These are phyloP conservation scores for Xylaria castorea DNA, from an alignment of 495 filamentous ascomycete genomes.

Conservation along the genomic window DNA sequence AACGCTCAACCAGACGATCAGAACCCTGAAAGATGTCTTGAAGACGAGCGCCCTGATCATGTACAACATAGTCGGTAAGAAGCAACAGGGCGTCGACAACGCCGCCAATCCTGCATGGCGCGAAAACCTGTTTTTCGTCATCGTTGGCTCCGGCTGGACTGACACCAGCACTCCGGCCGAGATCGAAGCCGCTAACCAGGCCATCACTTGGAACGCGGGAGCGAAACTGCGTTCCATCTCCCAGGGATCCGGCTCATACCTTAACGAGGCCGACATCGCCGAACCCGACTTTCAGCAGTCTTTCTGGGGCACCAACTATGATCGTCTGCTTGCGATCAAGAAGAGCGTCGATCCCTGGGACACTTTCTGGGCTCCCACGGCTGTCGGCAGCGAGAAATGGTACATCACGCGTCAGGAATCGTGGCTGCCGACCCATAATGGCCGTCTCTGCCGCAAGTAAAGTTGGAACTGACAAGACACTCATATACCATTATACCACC, in stretches of 20 bases:
- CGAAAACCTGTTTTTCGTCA: conserved; percentile 47
- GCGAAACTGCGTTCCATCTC: conserved; percentile 48
- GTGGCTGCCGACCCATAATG: conserved; percentile 30
- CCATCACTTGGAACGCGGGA: conserved; percentile 58
- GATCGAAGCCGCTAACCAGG: conserved; percentile 49
- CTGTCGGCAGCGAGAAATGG: conserved; percentile 59
- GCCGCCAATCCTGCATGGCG: conserved; percentile 51
- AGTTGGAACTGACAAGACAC: no score
- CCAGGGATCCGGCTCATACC: conserved; percentile 49
- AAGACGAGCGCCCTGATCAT: conserved; percentile 52
- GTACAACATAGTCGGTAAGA: conserved; percentile 57
- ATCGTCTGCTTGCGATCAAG: conserved; percentile 53
- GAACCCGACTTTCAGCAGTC: conserved; percentile 65
- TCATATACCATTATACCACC: no score
- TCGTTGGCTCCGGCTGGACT: conserved; percentile 51
- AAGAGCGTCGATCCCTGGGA: conserved; percentile 55
- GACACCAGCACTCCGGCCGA: conserved; percentile 40
- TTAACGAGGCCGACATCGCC: conserved; percentile 57
- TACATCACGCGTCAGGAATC: conserved; percentile 32
- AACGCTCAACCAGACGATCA: conserved; percentile 48
- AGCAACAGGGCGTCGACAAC: conserved; percentile 42
- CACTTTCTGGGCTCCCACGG: conserved; percentile 59
- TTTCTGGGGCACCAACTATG: conserved; percentile 60
- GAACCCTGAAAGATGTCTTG: conserved; percentile 48
- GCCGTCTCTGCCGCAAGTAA: conserved; percentile 23